phyloP scores from a whole-genome alignment of 148 eudicot genomes.

The Mesembryanthemum crystallinum region DNA sequence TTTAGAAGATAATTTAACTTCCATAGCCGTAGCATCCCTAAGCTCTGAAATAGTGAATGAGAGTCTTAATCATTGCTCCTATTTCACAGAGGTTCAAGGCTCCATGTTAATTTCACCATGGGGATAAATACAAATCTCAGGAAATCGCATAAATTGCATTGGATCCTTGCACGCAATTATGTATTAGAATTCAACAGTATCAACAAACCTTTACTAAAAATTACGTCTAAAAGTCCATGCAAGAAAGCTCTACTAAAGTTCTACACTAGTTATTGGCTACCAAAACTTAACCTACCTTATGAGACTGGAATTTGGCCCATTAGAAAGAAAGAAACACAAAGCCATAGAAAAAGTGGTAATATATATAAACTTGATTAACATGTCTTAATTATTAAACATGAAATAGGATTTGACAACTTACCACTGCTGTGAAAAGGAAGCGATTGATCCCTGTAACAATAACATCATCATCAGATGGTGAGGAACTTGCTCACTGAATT shows the following conservation, averaged over 20 bases:
- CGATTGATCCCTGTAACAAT: constrained; percentile 32
- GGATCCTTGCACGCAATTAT: no score
- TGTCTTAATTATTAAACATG: not conserved
- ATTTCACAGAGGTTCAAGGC: no score
- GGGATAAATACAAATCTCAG: no score
- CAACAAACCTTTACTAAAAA: no score
- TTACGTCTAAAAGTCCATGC: not conserved
- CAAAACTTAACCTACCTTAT: not conserved
- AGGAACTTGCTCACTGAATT: not conserved
- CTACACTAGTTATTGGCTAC: not conserved
- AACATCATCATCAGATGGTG: constrained; percentile 14
- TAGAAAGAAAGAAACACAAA: not conserved
- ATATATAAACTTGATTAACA: not conserved
- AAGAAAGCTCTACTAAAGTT: not conserved
- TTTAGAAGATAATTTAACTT: no score
- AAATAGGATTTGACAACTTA: constrained; percentile 21
- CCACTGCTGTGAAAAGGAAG: constrained; percentile 27
- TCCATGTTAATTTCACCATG: no score
- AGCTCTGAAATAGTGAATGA: no score
- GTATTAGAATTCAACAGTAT: no score
- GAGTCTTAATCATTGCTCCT: no score
- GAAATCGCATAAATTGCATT: no score
- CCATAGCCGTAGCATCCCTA: no score
- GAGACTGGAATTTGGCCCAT: no score
- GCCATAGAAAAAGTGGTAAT: not conserved